A percentile compares a stretch with the other conserved stretches of the same genome.
Conservation (phyloP, 73 alveolate genomes). For the Durusdinium trenchii region DNA sequence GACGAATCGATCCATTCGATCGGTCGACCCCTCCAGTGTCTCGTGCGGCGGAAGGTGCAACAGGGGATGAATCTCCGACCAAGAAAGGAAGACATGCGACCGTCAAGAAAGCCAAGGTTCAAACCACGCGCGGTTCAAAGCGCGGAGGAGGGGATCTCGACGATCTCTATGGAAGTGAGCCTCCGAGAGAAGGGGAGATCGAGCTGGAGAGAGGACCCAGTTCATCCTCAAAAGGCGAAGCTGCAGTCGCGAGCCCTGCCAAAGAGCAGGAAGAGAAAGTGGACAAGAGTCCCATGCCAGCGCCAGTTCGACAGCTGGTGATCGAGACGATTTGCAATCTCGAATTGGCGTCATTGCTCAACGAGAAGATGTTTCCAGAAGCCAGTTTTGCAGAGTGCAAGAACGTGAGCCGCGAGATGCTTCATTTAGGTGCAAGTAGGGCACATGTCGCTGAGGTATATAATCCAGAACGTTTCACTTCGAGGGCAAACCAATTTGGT, state of each 20-base stretch:
- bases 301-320: background rate
- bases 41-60: background rate
- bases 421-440: no score
- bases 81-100: no score
- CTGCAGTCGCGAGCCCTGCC: background rate
- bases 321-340: no score
- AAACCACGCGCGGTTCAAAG: background rate
- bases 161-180: background rate
- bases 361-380: background rate
- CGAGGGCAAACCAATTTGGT: background rate
- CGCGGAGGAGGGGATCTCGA: background rate
- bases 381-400: no score
- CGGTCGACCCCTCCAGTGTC: no score
- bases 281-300: background rate
- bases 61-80: background rate
- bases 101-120: no score
- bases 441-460: no score
- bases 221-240: background rate
- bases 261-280: background rate
- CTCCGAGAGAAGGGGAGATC: background rate
- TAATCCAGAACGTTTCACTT: background rate
- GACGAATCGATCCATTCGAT: no score
- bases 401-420: no score
- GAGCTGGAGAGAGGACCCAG: no score
- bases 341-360: no score